These are phyloP conservation scores for Zhuliangozyma parablackwelliae DNA, from an alignment of 1,139 yeast species.

Conservation along the genomic window DNA sequence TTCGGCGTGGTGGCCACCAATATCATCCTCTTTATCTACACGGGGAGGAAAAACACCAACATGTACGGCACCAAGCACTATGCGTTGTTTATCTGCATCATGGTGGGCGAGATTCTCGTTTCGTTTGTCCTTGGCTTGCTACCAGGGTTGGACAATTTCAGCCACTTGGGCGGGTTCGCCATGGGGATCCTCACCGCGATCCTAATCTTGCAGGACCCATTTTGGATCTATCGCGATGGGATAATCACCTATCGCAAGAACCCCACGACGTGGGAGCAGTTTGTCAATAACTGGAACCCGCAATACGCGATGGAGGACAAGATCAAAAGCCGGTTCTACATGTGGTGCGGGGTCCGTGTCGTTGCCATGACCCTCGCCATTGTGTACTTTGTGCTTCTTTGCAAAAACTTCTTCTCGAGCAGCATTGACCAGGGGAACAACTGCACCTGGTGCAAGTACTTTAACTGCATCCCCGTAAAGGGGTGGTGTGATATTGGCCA, in stretches of 20 bases:
- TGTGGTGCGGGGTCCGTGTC: conserved; percentile 51
- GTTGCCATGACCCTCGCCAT: conserved; percentile 45
- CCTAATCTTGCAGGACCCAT: conserved; percentile 56
- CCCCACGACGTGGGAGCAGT: conserved; percentile 39
- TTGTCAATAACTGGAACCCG: conserved; percentile 42
- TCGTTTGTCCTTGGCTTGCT: conserved; percentile 63
- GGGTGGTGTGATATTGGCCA: conserved; percentile 70
- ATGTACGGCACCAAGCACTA: conserved; percentile 41
- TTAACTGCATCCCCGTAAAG: conserved; percentile 67
- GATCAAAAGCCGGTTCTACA: conserved; percentile 28
- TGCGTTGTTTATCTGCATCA: conserved; percentile 40
- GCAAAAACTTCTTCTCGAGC: conserved; percentile 45
- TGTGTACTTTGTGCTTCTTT: conserved; percentile 48
- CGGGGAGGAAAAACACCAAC: conserved; percentile 48
- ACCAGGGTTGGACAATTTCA: conserved; percentile 74
- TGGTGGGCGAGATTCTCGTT: conserved; percentile 54
- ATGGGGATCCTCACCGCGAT: conserved; percentile 55
- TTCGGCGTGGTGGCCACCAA: conserved; percentile 69
- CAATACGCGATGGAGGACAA: conserved; percentile 31
- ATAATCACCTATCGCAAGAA: conserved; percentile 35
- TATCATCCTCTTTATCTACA: conserved; percentile 51
- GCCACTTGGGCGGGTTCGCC: conserved; percentile 75
- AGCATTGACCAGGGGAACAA: conserved; percentile 29
- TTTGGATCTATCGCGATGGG: conserved; percentile 41
- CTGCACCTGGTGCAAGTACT: conserved; percentile 71